phyloP scores from a whole-genome alignment of 1,284 basidiomycete species.

The Austroboletus olivaceoglutinosus region DNA sequence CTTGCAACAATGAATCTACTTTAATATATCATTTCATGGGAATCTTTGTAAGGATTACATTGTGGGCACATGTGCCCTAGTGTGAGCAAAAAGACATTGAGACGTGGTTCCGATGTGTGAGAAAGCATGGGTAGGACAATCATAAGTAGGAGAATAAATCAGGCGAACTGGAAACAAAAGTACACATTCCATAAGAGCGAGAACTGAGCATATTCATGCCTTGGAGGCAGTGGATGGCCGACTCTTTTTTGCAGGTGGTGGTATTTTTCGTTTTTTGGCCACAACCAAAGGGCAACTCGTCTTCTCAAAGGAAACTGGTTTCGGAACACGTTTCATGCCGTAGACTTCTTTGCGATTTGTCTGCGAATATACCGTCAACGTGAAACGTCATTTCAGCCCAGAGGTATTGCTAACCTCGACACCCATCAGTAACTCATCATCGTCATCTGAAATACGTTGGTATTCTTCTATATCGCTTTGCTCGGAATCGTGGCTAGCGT shows the following conservation, averaged over 20 bases:
- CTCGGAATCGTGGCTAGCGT: conserved; percentile 20
- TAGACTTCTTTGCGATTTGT: conserved; percentile 38
- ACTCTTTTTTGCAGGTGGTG: conserved; percentile 12
- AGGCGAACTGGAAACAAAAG: neutral
- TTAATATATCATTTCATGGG: neutral
- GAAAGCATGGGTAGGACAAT: conserved; percentile 1
- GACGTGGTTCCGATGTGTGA: conserved; percentile 9
- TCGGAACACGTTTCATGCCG: conserved; percentile 24
- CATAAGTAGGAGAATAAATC: conserved; percentile 20
- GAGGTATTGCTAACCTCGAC: conserved; percentile 39
- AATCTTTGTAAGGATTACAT: neutral
- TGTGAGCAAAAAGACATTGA: neutral
- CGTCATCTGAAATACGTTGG: conserved; percentile 41
- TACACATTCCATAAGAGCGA: too few relatives aligned
- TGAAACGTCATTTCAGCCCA: neutral
- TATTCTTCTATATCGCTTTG: conserved; percentile 20
- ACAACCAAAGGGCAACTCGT: conserved; percentile 4
- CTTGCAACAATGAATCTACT: neutral
- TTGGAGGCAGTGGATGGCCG: conserved; percentile 7
- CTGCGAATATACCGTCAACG: conserved; percentile 22
- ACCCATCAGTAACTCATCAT: conserved; percentile 58
- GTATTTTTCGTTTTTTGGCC: conserved; percentile 24
- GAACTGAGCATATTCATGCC: conserved; percentile 4
- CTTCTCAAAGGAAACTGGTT: conserved; percentile 8
- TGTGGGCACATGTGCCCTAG: conserved; percentile 7